phyloP scores from a whole-genome alignment of 306 rosid species.

The Sophora flavescens region DNA sequence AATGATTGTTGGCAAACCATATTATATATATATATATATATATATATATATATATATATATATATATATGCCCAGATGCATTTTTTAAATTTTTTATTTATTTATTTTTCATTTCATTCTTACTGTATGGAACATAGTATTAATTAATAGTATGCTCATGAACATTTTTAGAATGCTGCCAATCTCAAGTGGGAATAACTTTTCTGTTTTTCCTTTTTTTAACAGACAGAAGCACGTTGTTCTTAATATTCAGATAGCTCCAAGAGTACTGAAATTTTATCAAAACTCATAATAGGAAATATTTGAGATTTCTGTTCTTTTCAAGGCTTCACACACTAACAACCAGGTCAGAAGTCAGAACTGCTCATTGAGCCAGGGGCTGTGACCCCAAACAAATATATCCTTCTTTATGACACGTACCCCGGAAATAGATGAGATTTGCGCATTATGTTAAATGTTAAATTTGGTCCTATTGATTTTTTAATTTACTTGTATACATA shows the following conservation, averaged over 20 bases:
- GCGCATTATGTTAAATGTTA: too few relatives aligned
- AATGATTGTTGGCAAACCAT: not conserved
- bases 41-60: too few relatives aligned
- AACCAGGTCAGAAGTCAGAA: not conserved
- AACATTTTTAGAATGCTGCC: not conserved
- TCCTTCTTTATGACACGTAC: not conserved
- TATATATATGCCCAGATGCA: not conserved
- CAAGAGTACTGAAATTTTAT: not conserved
- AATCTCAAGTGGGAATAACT: slow-evolving; percentile 18
- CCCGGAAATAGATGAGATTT: too few relatives aligned
- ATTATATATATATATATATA: too few relatives aligned
- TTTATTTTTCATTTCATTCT: slow-evolving; percentile 3
- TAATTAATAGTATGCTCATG: slow-evolving; percentile 18
- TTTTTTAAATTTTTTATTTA: slow-evolving; percentile 5
- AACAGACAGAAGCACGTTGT: slow-evolving; percentile 45
- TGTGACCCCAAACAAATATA: not conserved
- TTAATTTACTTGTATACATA: too few relatives aligned
- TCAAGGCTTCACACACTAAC: not conserved
- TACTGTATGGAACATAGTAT: not conserved
- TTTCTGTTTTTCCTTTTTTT: slow-evolving; percentile 35
- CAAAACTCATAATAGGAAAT: not conserved
- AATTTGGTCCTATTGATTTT: too few relatives aligned
- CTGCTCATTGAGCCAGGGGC: not conserved
- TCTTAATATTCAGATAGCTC: slow-evolving; percentile 20
- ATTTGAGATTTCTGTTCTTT: not conserved